Conservation (phyloP, 768 basidiomycete genomes). For the Fomitopsis serialis region DNA sequence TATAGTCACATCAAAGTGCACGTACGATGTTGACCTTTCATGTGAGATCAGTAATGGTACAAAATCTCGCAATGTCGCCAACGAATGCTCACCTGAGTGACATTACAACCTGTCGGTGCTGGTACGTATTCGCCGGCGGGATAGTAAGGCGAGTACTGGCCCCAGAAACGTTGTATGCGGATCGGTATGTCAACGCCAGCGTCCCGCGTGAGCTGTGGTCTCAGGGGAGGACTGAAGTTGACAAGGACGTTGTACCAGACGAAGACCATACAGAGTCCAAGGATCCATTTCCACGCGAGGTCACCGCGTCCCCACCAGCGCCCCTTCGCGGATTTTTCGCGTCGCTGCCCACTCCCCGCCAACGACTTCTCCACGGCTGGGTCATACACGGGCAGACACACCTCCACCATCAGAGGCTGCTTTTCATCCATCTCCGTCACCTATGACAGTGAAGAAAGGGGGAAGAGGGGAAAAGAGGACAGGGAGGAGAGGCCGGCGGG, state of each 20-base stretch:
- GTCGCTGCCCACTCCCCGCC: no score
- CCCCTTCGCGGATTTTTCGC: no score
- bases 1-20: neutral
- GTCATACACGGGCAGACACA: no score
- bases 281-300: neutral
- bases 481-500: no score
- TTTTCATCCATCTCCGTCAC: no score
- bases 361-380: no score
- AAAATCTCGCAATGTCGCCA: neutral
- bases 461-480: no score
- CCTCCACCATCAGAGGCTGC: no score
- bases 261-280: neutral
- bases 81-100: slow-evolving; percentile 43
- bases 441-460: no score
- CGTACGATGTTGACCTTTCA: slow-evolving; percentile 57
- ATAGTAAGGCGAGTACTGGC: slow-evolving; percentile 57
- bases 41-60: no score
- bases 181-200: neutral
- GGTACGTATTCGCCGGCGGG: slow-evolving; percentile 38
- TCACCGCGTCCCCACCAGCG: neutral
- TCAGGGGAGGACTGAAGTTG: neutral
- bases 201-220: neutral
- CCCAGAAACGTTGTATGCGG: slow-evolving; percentile 35
- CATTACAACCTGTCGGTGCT: slow-evolving; percentile 43
- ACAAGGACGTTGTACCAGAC: neutral